Evolutionary conservation across 768 basidiomycete genomes (phyloP), one percentile per base, ranked within the genome.

Genomic region (Lactarius hengduanensis): DNA sequence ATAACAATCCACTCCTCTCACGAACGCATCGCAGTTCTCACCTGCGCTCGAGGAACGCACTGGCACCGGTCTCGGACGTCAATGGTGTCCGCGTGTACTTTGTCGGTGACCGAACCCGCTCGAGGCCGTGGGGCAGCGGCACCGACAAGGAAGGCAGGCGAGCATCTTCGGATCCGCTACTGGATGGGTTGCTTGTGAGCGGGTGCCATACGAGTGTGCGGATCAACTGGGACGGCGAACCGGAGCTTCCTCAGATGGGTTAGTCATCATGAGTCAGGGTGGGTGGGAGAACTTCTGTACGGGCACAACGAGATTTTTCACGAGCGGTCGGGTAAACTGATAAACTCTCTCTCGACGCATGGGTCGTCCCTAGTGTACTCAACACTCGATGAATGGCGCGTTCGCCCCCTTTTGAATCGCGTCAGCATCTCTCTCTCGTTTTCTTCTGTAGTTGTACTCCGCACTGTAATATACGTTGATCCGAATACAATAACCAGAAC

Each of bases 71-170:
- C 7, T 62, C 61, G 15, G 56, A 62, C 8, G 22, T 62, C 26
- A n/a, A 18, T 2, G 65, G 45, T 30, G n/a, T 40, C 47, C 55
- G 45, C 3, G 45, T 41, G 16, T 66, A 62, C 65, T 66, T 62
- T 53, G 47, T 66, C 0, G 56, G 65, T 7, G 47, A 66, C 9
- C 43, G 54, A 30, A 54, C 34, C 8, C 32, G 1, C 34, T 8
- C 38, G 4, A 53, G 54, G 13, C 13, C 16, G 45, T 47, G 56
- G 65, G 7, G 47, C 10, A 1, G 28, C 9, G 11, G 9, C 38
- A 15, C 22, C 10, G n/a, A 32, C n/a, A 8, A 57, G n/a, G 18
- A 34, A 32, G n/a, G 2, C 11, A 13, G 0, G 11, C 20, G 3
- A 0, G 43, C 20, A 45, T 20, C 20, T 18, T 9, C 43, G 18